A percentile compares a stretch with the other conserved stretches of the same genome.
phyloP scores from a whole-genome alignment of 306 rosid genomes.

The Quercus engelmannii region DNA sequence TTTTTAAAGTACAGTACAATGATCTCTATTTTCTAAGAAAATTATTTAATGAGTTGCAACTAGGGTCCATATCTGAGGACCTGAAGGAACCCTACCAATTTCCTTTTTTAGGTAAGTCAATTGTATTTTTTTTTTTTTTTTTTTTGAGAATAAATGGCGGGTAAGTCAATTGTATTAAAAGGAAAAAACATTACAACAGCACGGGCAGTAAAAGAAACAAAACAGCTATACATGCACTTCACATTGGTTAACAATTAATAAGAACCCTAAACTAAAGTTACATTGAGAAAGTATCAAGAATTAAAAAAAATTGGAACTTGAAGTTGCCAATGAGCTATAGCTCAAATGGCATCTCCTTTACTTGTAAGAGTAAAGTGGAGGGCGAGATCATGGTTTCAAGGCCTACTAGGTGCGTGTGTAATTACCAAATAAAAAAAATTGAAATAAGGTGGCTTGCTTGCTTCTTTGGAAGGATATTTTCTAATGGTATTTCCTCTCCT shows the following conservation, averaged over 20 bases:
- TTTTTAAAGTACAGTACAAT: neutral
- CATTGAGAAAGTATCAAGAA: neutral
- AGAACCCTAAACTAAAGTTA: neutral
- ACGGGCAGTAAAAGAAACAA: neutral
- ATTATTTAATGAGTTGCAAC: neutral
- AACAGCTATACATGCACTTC: neutral
- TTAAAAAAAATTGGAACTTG: neutral
- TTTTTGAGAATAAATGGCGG: too few relatives aligned
- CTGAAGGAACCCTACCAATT: neutral
- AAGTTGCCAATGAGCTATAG: neutral
- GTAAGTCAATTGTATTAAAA: neutral
- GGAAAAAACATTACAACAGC: neutral
- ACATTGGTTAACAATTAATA: neutral
- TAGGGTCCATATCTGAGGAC: neutral
- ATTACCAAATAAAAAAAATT: too few relatives aligned
- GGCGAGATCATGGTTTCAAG: too few relatives aligned
- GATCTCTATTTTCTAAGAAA: neutral
- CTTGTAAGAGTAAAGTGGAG: too few relatives aligned
- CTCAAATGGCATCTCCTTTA: too few relatives aligned
- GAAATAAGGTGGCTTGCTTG: too few relatives aligned
- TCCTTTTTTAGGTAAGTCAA: neutral
- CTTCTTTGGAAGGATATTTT: too few relatives aligned
- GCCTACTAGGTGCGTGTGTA: too few relatives aligned
- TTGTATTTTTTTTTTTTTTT: neutral
- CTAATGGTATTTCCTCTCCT: too few relatives aligned